Evolutionary conservation across 306 rosid genomes (phyloP).

Genomic region (Pueraria montana): DNA sequence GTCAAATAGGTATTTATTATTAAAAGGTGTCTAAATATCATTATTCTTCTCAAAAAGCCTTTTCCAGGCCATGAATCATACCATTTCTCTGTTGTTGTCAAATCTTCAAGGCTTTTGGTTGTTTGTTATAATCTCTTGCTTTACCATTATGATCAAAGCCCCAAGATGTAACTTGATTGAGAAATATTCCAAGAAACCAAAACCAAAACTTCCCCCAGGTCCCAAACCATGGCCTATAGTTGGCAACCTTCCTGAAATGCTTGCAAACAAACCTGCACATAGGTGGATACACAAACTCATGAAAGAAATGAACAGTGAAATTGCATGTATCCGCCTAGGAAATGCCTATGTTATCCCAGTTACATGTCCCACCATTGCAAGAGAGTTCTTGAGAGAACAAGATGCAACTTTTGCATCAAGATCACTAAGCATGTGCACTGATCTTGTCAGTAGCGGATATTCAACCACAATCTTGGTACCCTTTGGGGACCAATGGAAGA

Average conservation of each 20-base stretch:
- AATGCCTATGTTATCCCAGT: constrained; percentile 22
- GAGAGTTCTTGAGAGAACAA: constrained; percentile 5
- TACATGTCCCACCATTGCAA: background rate
- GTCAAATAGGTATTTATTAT: too few species aligned
- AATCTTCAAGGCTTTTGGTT: background rate
- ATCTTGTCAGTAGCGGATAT: constrained; percentile 29
- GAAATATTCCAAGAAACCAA: background rate
- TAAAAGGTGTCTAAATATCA: too few species aligned
- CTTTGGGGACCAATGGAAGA: constrained; percentile 38
- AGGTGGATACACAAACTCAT: background rate
- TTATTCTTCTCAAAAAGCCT: background rate
- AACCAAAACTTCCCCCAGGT: background rate
- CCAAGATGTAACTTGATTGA: background rate
- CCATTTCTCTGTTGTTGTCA: background rate
- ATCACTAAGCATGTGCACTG: constrained; percentile 23
- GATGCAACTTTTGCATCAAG: constrained; percentile 50
- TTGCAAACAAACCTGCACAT: background rate
- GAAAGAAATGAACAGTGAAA: too few species aligned
- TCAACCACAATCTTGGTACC: background rate
- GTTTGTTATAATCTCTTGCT: background rate
- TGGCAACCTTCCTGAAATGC: constrained; percentile 15
- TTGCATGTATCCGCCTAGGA: constrained; percentile 14
- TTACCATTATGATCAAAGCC: background rate
- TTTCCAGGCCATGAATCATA: background rate
- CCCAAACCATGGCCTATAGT: constrained; percentile 15